Base-by-base conservation (phyloP, 2,329 filamentous ascomycete species). In the Penicillium nordicum region DNA sequence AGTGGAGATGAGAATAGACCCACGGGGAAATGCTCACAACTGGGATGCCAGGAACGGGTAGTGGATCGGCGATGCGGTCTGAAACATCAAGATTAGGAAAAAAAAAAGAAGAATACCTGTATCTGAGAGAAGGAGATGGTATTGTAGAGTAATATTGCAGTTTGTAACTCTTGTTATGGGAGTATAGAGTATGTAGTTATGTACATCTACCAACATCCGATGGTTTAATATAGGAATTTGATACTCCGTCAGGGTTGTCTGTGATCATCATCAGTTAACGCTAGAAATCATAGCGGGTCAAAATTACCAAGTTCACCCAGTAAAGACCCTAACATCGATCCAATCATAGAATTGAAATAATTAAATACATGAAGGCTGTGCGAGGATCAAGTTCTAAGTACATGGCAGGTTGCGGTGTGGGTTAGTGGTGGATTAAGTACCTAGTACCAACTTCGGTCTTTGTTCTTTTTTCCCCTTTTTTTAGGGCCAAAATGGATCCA, bases 11-110 rank as follows among this genome's bases (percentile, higher is more conserved):
- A 25, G 25, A 8, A 38, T 25, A 14, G 57, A 57, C 44, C 55
- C 56, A 55, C 52, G 37, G 38, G 55, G 21, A 27, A 41, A 43
- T 25, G 44, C 23, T 37, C 21, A 25, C 40, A 46, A 62, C 42
- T 62, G 57, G 63, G 42, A 38, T 38, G 47, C 40, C 57, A 66
- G 61, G 64, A 63, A 65, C 63, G 58, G 54, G 61, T 56, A 58
- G 61, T 60, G 62, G 62, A 58, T 63, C 56, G 36, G 46, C 59
- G 52, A 57, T 57, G 43, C 27, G 27, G 34, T 55, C 40, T 52
- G 53, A 55, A 55, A 55, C 53, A 52, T 44, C 18, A 25, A 8
- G 36, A 18, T 38, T 27, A 12, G 32, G 12, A 7, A 40, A 25
- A 34, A 18, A 14, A 16, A n/a, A 32, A 16, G 32, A 21, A 14